Conservation (phyloP, 2,329 filamentous ascomycete genomes). For the Colletotrichum scovillei region DNA sequence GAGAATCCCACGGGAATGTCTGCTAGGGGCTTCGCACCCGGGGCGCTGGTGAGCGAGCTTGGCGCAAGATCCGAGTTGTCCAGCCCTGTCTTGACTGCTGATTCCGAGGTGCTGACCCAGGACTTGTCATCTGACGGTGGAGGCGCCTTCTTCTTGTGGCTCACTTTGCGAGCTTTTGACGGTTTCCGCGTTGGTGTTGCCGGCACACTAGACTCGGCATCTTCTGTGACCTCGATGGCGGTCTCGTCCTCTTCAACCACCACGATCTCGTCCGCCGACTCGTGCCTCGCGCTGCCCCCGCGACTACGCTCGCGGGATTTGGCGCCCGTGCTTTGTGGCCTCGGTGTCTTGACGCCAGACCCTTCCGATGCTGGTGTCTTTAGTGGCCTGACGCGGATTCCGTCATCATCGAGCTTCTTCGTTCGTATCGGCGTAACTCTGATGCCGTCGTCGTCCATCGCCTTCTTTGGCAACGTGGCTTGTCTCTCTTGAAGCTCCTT, state of each 20-base stretch:
- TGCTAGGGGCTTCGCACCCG: slow-evolving; percentile 62
- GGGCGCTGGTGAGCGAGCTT: slow-evolving; percentile 44
- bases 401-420: slow-evolving; percentile 46
- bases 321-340: slow-evolving; percentile 42
- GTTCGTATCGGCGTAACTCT: slow-evolving; percentile 54
- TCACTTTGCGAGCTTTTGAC: slow-evolving; percentile 24
- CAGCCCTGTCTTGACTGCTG: slow-evolving; percentile 31
- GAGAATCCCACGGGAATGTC: slow-evolving; percentile 74
- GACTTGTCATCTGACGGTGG: slow-evolving; percentile 41
- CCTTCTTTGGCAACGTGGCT: slow-evolving; percentile 33
- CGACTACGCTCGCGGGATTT: slow-evolving; percentile 33
- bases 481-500: slow-evolving; percentile 34
- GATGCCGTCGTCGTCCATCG: slow-evolving; percentile 53
- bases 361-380: slow-evolving; percentile 31
- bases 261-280: slow-evolving; percentile 44
- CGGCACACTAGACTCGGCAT: slow-evolving; percentile 47
- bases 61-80: slow-evolving; percentile 51
- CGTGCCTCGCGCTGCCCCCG: slow-evolving; percentile 39
- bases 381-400: slow-evolving; percentile 46
- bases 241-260: slow-evolving; percentile 39
- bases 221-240: slow-evolving; percentile 48
- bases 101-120: slow-evolving; percentile 42
- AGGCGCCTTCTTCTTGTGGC: slow-evolving; percentile 24
- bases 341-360: slow-evolving; percentile 1
- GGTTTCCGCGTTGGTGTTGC: slow-evolving; percentile 49